phyloP scores from a whole-genome alignment of 257 asterid genomes.

The Jacaranda mimosifolia region DNA sequence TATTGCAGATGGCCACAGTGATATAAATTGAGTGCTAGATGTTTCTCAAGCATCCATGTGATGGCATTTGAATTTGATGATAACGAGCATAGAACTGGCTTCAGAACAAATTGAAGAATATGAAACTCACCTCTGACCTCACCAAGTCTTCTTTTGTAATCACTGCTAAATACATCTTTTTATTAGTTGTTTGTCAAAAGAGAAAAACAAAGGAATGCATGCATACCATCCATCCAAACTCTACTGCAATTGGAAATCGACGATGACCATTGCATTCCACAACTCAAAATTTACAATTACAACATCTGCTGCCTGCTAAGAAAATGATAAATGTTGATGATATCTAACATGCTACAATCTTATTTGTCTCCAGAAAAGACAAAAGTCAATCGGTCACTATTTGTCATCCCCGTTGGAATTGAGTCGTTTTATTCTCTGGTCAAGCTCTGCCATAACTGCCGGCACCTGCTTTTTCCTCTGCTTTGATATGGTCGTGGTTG shows the following conservation, averaged over 20 bases:
- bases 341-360: conserved; percentile 2
- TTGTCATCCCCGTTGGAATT: conserved; percentile 57
- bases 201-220: too few relatives aligned
- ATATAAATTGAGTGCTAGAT: conserved; percentile 49
- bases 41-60: conserved; percentile 41
- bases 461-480: conserved; percentile 97
- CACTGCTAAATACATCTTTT: too few relatives aligned
- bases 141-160: too few relatives aligned
- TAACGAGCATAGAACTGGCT: neutral
- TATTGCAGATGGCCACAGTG: conserved; percentile 45
- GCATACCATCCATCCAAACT: too few relatives aligned
- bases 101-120: neutral
- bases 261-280: conserved; percentile 26
- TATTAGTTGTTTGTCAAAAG: too few relatives aligned
- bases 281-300: conserved; percentile 43
- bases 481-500: conserved; percentile 75
- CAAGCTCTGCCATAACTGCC: conserved; percentile 97
- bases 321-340: neutral
- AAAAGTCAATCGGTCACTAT: conserved; percentile 19
- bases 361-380: neutral
- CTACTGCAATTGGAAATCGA: neutral
- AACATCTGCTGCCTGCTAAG: conserved; percentile 19
- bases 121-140: too few relatives aligned
- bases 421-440: conserved; percentile 78
- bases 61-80: conserved; percentile 26